These are phyloP conservation scores for Sequoiadendron giganteum DNA, from an alignment of 75 land plant species.

Conservation along the genomic window DNA sequence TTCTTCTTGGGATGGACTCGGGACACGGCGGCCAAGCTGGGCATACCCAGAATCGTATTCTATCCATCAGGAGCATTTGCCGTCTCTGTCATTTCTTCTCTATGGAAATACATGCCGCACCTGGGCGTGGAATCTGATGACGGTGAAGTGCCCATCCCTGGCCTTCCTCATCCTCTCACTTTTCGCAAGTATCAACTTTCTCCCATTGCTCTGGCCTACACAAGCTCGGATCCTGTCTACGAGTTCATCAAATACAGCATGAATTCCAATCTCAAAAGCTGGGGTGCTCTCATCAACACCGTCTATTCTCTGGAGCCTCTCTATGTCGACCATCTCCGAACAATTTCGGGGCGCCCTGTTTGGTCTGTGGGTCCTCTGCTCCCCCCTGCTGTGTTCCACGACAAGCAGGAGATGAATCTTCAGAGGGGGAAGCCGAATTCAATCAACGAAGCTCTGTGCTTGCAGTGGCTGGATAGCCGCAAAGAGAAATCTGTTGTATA, in stretches of 20 bases:
- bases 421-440: background rate
- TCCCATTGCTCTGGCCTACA: slow-evolving; percentile 4
- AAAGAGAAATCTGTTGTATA: background rate
- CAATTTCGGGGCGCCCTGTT: background rate
- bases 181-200: slow-evolving; percentile 36
- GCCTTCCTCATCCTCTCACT: slow-evolving; percentile 21
- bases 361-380: slow-evolving; percentile 41
- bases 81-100: background rate
- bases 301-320: slow-evolving; percentile 29
- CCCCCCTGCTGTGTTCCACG: background rate
- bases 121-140: slow-evolving; percentile 20
- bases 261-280: slow-evolving; percentile 23
- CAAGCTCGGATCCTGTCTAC: too few relatives aligned
- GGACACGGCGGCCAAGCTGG: too few relatives aligned
- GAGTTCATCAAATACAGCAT: too few relatives aligned
- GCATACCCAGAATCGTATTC: too few relatives aligned
- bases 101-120: slow-evolving; percentile 18
- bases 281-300: slow-evolving; percentile 40
- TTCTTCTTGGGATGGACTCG: too few relatives aligned
- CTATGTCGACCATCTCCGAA: background rate
- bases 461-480: slow-evolving; percentile 20
- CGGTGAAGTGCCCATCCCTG: slow-evolving; percentile 8
- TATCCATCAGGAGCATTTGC: slow-evolving; percentile 23
- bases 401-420: background rate
- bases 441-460: slow-evolving; percentile 2